These are phyloP conservation scores for Diaporthe citri DNA, from an alignment of 2,329 filamentous ascomycete genomes.

Conservation along the genomic window DNA sequence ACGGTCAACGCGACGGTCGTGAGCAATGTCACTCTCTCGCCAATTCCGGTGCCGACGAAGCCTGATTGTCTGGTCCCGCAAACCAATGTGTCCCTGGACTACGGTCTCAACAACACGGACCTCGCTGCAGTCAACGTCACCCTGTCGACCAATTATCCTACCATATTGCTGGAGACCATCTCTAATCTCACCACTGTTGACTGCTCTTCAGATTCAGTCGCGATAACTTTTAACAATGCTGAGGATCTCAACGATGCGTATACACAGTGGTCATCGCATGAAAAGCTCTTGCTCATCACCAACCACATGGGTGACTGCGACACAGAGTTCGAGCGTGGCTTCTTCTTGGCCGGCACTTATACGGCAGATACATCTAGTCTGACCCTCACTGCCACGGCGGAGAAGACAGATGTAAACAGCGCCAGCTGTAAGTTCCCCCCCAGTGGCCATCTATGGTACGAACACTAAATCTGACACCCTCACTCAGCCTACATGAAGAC, in stretches of 20 bases:
- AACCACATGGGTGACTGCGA: conserved; percentile 37
- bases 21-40: conserved; percentile 33
- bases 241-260: conserved; percentile 22
- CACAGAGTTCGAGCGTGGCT: conserved; percentile 33
- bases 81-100: conserved; percentile 25
- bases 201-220: conserved; percentile 27
- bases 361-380: not conserved
- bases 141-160: conserved; percentile 6
- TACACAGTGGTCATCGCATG: conserved; percentile 29
- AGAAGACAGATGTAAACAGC: conserved; percentile 24
- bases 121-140: conserved; percentile 31
- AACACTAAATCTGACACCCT: not conserved
- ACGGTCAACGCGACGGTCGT: conserved; percentile 7
- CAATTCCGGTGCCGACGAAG: conserved; percentile 14
- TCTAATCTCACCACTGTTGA: conserved; percentile 23
- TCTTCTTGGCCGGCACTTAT: conserved; percentile 32
- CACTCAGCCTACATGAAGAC: conserved; percentile 34
- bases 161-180: conserved; percentile 35
- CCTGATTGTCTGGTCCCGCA: conserved; percentile 4
- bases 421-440: conserved; percentile 7
- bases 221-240: conserved; percentile 27
- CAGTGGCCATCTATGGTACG: too few species aligned
- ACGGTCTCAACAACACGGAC: conserved; percentile 25
- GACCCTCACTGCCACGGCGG: conserved; percentile 17
- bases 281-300: conserved; percentile 30